Evolutionary conservation across 768 basidiomycete species (phyloP).

Genomic region (Thelephora ganbajun): DNA sequence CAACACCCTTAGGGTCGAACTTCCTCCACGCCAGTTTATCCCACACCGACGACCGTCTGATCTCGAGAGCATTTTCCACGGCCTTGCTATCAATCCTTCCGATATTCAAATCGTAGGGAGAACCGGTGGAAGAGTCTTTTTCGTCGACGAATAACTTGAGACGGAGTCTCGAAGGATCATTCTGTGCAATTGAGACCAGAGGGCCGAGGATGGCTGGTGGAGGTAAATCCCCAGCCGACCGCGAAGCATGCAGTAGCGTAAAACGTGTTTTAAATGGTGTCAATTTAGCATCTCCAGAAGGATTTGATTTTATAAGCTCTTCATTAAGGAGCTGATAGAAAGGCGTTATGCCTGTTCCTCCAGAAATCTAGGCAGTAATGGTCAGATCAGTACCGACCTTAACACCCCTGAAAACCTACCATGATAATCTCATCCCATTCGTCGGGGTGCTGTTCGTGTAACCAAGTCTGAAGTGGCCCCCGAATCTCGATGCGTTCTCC

Average conservation of each 20-base stretch:
- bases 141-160: conserved; percentile 53
- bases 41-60: conserved; percentile 12
- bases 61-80: conserved; percentile 30
- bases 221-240: conserved; percentile 47
- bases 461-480: conserved; percentile 62
- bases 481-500: conserved; percentile 66
- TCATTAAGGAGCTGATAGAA: conserved; percentile 65
- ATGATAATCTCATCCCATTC: conserved; percentile 73
- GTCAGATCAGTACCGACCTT: conserved; percentile 1
- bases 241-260: conserved; percentile 63
- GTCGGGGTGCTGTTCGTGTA: conserved; percentile 25
- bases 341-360: conserved; percentile 79
- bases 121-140: conserved; percentile 9
- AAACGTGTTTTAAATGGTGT: conserved; percentile 34
- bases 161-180: conserved; percentile 40
- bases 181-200: conserved; percentile 30
- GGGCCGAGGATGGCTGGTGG: conserved; percentile 46
- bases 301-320: conserved; percentile 24
- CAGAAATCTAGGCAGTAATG: conserved; percentile 51
- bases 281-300: background rate
- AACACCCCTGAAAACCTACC: conserved; percentile 28
- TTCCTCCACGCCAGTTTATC: background rate
- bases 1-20: background rate
- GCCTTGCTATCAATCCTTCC: conserved; percentile 43
- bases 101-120: conserved; percentile 18